phyloP scores from a whole-genome alignment of 2,329 filamentous ascomycete species.

The Hypoxylon sp. region DNA sequence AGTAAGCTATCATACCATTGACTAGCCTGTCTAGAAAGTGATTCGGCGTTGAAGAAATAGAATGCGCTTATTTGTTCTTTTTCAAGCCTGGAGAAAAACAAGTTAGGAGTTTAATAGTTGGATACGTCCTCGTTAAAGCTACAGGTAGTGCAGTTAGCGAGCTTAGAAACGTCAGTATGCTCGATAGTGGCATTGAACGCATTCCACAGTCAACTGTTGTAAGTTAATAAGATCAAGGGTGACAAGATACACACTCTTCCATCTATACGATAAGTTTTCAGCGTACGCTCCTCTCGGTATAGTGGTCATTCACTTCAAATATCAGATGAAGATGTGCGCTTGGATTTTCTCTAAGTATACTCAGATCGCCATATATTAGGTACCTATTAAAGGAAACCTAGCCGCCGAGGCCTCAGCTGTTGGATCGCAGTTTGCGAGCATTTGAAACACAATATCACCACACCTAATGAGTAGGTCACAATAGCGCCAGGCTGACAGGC shows the following conservation, averaged over 20 bases:
- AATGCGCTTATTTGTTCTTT: conserved; percentile 47
- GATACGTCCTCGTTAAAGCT: conserved; percentile 55
- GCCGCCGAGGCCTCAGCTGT: conserved; percentile 39
- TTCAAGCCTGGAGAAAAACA: conserved; percentile 54
- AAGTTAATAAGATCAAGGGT: not conserved
- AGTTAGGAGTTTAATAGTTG: conserved; percentile 55
- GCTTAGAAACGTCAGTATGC: conserved; percentile 36
- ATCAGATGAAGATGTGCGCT: not conserved
- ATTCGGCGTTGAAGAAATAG: conserved; percentile 45
- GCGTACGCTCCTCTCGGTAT: not conserved
- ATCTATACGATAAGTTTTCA: not conserved
- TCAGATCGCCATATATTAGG: not conserved
- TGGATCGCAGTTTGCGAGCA: conserved; percentile 42
- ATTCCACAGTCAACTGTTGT: conserved; percentile 24
- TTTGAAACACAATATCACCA: conserved; percentile 35
- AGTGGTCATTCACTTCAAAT: not conserved
- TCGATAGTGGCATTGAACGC: conserved; percentile 42
- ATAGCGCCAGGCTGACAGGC: not conserved
- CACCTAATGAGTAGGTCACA: not conserved
- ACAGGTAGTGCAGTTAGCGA: conserved; percentile 52
- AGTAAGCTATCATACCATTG: conserved; percentile 47
- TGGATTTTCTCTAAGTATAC: not conserved
- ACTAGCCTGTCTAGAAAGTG: conserved; percentile 41
- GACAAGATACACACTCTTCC: conserved; percentile 23
- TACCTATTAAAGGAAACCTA: not conserved